Base-by-base conservation (phyloP, 352 stramenopile species). In the Pythium chondricola region DNA sequence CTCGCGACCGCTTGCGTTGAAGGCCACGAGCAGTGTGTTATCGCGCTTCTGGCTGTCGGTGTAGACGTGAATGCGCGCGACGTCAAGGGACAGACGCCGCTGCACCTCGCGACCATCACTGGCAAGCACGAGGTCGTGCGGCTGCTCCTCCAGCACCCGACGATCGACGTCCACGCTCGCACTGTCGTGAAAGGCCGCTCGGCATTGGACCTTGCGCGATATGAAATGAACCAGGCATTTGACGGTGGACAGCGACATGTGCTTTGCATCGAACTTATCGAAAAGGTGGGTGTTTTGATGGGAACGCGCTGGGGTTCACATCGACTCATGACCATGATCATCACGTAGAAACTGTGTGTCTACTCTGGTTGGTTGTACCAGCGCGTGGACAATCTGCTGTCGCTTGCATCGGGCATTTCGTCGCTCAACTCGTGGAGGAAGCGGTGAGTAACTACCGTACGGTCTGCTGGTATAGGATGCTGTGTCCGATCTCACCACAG, bases 311-410 rank as follows among this genome's bases (percentile, higher is more conserved):
- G 25, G 21, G 35, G 31, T 17, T 44, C 27, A 3, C 14, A 18
- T 2, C n/a, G 33, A 25, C 24, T 43, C 21, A 42, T 10, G 18
- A 31, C 18, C 18, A 6, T 55, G 47, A 47, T 48, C 6, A 13
- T 35, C 20, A 35, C 11, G 35, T 25, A 92, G 77, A 86, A 85
- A 80, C 59, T 89, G 0, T 89, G 75, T 36, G 52, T 92, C 8
- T 87, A 88, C 67, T 85, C 78, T 11, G 80, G 78, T 0, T 94
- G 83, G 83, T 46, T 94, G 9, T 80, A 91, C 61, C 72, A 88
- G 61, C 74, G 81, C 50, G 60, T 78, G 3, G 83, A 94, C 52
- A 94, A 89, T 40, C 55, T 92, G 40, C 53, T 91, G 25, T 94
- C 83, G 7, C 66, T 87, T 51, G 71, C 77, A 6, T 88, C 80